A percentile compares a stretch with the other conserved stretches of the same genome.
Conservation (phyloP, 83 land plant genomes). For the Diphasiastrum complanatum region DNA sequence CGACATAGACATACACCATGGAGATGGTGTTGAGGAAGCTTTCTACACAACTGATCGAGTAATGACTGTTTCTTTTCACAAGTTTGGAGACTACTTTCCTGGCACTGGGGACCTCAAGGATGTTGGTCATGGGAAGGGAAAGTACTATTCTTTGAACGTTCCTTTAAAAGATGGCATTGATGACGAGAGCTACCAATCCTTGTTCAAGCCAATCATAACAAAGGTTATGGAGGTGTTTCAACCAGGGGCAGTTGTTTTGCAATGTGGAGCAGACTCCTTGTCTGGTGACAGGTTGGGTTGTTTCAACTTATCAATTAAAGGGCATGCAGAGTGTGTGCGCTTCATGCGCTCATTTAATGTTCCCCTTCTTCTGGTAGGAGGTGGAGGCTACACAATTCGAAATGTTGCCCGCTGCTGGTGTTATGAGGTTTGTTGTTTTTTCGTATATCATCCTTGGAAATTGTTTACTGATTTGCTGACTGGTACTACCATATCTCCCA, state of each 20-base stretch:
- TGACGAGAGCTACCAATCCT: constrained; percentile 35
- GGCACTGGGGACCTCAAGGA: constrained; percentile 43
- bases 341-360: constrained; percentile 46
- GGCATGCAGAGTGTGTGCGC: constrained; percentile 44
- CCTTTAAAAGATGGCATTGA: constrained; percentile 48
- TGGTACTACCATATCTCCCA: too few species aligned
- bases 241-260: constrained; percentile 48
- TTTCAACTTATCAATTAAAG: constrained; percentile 44
- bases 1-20: constrained; percentile 52
- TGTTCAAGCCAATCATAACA: constrained; percentile 36
- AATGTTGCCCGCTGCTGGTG: constrained; percentile 59
- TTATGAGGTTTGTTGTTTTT: constrained; percentile 46
- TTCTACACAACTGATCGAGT: constrained; percentile 47
- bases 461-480: too few species aligned
- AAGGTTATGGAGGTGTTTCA: constrained; percentile 40
- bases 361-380: constrained; percentile 40
- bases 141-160: constrained; percentile 40
- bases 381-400: constrained; percentile 48
- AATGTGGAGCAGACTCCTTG: constrained; percentile 52
- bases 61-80: constrained; percentile 47
- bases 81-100: constrained; percentile 48
- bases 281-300: constrained; percentile 47
- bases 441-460: too few species aligned
- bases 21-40: constrained; percentile 52
- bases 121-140: constrained; percentile 34